Evolutionary conservation across 176 grass and related monocot species (phyloP).

Genomic region (Zizania latifolia): DNA sequence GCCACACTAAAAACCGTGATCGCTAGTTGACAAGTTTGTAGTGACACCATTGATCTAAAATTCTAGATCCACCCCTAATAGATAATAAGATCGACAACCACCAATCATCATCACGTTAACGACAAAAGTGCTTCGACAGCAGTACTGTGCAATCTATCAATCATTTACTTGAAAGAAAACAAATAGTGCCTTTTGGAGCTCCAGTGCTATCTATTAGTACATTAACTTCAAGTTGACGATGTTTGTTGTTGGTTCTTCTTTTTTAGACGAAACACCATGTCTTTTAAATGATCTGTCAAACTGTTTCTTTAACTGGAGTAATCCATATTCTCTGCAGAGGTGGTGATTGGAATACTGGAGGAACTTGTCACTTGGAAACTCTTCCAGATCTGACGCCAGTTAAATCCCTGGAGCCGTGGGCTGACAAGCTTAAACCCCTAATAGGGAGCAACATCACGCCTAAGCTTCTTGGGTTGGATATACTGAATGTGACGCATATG

Average conservation of each 20-base stretch:
- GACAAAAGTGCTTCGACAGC: background rate
- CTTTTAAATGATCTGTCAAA: background rate
- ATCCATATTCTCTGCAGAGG: slow-evolving; percentile 43
- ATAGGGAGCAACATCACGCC: slow-evolving; percentile 28
- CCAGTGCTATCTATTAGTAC: too few relatives aligned
- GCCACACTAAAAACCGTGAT: too few relatives aligned
- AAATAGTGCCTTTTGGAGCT: too few relatives aligned
- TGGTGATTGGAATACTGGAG: slow-evolving; percentile 72
- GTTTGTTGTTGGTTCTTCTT: background rate
- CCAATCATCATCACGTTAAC: background rate
- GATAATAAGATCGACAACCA: background rate
- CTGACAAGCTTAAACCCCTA: slow-evolving; percentile 55
- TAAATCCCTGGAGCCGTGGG: slow-evolving; percentile 48
- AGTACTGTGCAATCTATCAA: background rate
- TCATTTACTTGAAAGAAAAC: background rate
- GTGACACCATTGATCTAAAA: too few relatives aligned
- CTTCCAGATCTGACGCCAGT: slow-evolving; percentile 39
- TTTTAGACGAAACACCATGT: background rate
- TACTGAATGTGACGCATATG: slow-evolving; percentile 86
- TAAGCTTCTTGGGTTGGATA: slow-evolving; percentile 33
- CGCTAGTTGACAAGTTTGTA: too few relatives aligned
- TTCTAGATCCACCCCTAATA: too few relatives aligned
- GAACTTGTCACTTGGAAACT: slow-evolving; percentile 72
- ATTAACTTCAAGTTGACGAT: background rate
- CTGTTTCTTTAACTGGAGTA: background rate